These are phyloP conservation scores for Didymosphaeria variabile DNA, from an alignment of 2,329 filamentous ascomycete species.

Conservation along the genomic window DNA sequence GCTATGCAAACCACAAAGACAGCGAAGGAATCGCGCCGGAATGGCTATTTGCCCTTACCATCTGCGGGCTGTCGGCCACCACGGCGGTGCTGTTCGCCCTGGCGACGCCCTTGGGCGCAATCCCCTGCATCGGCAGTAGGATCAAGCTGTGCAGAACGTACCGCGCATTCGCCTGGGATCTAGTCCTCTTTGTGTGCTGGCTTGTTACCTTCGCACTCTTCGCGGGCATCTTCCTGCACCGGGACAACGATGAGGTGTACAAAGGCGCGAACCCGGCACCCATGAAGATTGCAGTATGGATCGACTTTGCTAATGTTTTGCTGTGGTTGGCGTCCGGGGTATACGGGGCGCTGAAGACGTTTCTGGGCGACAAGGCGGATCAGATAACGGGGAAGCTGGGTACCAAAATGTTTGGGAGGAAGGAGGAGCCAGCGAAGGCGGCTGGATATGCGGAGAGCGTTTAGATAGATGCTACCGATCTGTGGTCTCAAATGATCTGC, in stretches of 20 bases:
- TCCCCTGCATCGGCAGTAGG: not conserved
- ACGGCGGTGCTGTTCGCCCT: not conserved
- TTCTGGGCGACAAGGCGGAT: not conserved
- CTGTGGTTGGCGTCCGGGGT: not conserved
- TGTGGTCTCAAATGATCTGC: no score
- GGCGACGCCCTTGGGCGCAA: not conserved
- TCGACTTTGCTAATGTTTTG: not conserved
- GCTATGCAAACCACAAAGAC: not conserved
- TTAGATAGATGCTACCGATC: not conserved
- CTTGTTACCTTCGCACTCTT: not conserved
- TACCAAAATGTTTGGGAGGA: not conserved
- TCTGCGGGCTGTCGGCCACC: not conserved
- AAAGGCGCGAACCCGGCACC: not conserved
- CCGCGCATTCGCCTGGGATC: not conserved
- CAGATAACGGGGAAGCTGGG: not conserved
- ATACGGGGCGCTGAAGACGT: not conserved
- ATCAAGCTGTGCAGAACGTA: not conserved
- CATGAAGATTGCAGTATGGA: not conserved
- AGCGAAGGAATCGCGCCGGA: not conserved
- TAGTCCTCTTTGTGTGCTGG: not conserved
- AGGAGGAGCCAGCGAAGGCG: not conserved
- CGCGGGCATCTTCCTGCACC: not conserved
- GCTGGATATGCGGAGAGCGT: not conserved
- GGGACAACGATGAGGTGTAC: not conserved
- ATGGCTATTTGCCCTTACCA: not conserved